A percentile compares a stretch with the other conserved stretches of the same genome.
Conservation (phyloP, 2,329 filamentous ascomycete genomes). For the Amauroascus verrucosus region DNA sequence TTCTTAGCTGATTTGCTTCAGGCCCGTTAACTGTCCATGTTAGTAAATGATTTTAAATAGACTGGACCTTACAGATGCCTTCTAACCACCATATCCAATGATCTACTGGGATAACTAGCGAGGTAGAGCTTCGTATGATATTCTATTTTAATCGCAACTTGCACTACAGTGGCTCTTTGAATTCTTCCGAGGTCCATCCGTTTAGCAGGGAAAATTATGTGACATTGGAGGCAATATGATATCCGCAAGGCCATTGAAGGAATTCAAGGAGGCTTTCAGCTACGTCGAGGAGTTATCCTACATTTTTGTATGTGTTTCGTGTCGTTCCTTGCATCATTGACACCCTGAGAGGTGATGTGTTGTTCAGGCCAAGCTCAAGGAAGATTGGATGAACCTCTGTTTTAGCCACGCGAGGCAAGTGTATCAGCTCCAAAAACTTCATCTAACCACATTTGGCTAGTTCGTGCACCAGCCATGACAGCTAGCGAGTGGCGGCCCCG, state of each 20-base stretch:
- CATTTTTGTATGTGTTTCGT: conserved; percentile 1
- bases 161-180: conserved; percentile 3
- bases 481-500: conserved; percentile 13
- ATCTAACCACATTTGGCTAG: conserved; percentile 2
- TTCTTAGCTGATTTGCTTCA: conserved; percentile 8
- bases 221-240: conserved; percentile 8
- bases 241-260: background rate
- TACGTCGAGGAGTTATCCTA: conserved; percentile 1
- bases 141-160: conserved; percentile 11
- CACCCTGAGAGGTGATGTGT: conserved; percentile 8
- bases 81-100: conserved; percentile 1
- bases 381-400: conserved; percentile 7
- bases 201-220: background rate
- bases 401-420: conserved; percentile 16
- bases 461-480: background rate
- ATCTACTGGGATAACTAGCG: background rate
- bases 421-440: conserved; percentile 15
- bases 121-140: conserved; percentile 8
- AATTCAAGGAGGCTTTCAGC: conserved; percentile 1
- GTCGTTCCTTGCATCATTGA: conserved; percentile 2
- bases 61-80: background rate
- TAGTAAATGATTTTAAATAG: conserved; percentile 10
- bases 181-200: conserved; percentile 1
- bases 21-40: conserved; percentile 2
- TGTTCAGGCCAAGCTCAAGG: conserved; percentile 5